Conservation (phyloP, 352 stramenopile genomes). For the Peronospora farinosa region DNA sequence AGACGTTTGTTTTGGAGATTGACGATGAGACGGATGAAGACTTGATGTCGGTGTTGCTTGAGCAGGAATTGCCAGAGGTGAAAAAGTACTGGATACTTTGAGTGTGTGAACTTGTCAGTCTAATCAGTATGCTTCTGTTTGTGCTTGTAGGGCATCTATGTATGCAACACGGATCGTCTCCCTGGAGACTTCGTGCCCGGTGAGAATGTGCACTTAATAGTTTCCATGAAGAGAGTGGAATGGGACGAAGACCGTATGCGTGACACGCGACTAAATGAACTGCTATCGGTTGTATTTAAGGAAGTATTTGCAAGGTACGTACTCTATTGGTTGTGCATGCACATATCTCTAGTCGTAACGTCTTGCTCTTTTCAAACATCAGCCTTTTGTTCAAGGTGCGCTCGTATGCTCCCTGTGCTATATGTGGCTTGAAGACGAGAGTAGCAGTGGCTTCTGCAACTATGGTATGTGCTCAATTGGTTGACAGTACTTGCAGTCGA, state of each 20-base stretch:
- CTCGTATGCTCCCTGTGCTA: constrained; percentile 72
- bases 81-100: constrained; percentile 1
- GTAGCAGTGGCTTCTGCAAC: constrained; percentile 70
- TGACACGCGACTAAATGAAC: constrained; percentile 76
- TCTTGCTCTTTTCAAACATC: constrained; percentile 1
- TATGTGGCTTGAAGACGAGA: constrained; percentile 77
- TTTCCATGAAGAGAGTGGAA: constrained; percentile 84
- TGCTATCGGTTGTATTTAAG: constrained; percentile 81
- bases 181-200: constrained; percentile 60
- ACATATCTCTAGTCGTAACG: neutral
- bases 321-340: neutral
- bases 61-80: constrained; percentile 79
- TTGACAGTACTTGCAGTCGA: neutral
- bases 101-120: neutral
- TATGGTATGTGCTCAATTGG: constrained; percentile 40
- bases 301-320: constrained; percentile 75
- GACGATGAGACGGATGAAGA: constrained; percentile 91
- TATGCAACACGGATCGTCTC: constrained; percentile 81
- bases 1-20: constrained; percentile 87
- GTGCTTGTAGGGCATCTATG: constrained; percentile 62
- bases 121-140: neutral
- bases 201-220: constrained; percentile 78
- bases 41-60: constrained; percentile 85
- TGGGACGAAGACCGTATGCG: constrained; percentile 86
- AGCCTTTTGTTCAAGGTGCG: constrained; percentile 50